Conservation (phyloP, 805 yeast species). For the Suhomyces tanzawaensis region DNA sequence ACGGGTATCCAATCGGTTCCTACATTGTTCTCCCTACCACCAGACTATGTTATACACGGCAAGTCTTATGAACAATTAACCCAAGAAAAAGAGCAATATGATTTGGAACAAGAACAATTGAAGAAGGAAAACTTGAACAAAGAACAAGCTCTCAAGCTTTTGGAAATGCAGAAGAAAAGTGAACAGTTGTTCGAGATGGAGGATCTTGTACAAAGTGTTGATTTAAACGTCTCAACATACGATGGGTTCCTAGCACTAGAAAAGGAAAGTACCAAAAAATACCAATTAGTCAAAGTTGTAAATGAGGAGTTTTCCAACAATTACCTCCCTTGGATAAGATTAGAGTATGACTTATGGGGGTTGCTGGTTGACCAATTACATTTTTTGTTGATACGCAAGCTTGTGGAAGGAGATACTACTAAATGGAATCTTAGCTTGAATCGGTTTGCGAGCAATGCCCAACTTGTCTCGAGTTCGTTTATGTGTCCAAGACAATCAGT, state of each 20-base stretch:
- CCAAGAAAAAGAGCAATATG: conserved; percentile 12
- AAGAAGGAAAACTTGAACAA: neutral
- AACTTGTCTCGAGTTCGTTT: conserved; percentile 17
- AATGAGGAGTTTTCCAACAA: conserved; percentile 12
- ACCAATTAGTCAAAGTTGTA: conserved; percentile 10
- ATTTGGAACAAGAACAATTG: neutral
- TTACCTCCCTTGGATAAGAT: conserved; percentile 25
- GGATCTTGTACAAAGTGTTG: neutral
- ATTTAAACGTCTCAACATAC: conserved; percentile 5
- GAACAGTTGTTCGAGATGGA: neutral
- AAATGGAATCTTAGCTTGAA: conserved; percentile 12
- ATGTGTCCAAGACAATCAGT: conserved; percentile 16
- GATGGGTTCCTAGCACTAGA: conserved; percentile 14
- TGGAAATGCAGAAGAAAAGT: conserved; percentile 1
- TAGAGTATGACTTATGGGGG: conserved; percentile 36
- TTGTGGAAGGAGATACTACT: neutral
- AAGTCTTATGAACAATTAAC: conserved; percentile 31
- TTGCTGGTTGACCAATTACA: neutral
- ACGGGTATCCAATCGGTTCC: conserved; percentile 39
- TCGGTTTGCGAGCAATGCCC: conserved; percentile 13
- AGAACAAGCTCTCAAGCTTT: neutral
- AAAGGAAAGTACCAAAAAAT: conserved; percentile 9
- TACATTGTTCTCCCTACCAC: conserved; percentile 40
- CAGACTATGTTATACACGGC: conserved; percentile 21
- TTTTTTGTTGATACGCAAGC: neutral